These are phyloP conservation scores for Colletotrichum costaricense DNA, from an alignment of 2,329 filamentous ascomycete species.

Conservation along the genomic window DNA sequence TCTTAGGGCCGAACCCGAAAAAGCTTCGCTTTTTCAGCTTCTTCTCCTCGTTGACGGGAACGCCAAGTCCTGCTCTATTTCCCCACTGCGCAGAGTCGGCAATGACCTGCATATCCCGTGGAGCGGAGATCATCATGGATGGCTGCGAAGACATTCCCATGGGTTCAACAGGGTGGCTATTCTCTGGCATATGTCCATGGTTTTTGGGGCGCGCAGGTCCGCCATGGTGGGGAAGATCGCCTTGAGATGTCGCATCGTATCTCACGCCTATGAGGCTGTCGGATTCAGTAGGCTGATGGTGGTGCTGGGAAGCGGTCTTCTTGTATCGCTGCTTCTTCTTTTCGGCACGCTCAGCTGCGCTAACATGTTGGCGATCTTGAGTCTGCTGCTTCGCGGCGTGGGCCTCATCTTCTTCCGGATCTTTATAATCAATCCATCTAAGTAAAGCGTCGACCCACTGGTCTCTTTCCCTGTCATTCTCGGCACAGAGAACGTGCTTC, in stretches of 20 bases:
- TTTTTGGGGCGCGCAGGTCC: slow-evolving; percentile 52
- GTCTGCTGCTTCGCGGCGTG: slow-evolving; percentile 42
- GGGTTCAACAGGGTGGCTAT: slow-evolving; percentile 40
- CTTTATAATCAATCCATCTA: slow-evolving; percentile 85
- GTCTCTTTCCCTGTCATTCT: slow-evolving; percentile 93
- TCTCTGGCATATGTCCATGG: slow-evolving; percentile 47
- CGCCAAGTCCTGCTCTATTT: slow-evolving; percentile 71
- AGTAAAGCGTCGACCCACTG: slow-evolving; percentile 92
- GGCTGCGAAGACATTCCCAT: slow-evolving; percentile 52
- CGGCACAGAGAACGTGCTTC: slow-evolving; percentile 93
- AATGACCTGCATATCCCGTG: slow-evolving; percentile 86
- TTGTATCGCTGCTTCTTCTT: slow-evolving; percentile 47
- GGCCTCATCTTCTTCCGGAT: slow-evolving; percentile 67
- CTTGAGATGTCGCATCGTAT: slow-evolving; percentile 67
- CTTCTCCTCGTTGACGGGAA: slow-evolving; percentile 76
- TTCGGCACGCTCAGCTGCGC: slow-evolving; percentile 36
- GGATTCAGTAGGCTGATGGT: slow-evolving; percentile 51
- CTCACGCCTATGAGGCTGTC: slow-evolving; percentile 67
- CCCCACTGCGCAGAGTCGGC: slow-evolving; percentile 88
- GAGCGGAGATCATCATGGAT: slow-evolving; percentile 78
- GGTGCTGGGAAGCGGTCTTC: slow-evolving; percentile 44
- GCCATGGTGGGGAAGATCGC: slow-evolving; percentile 58
- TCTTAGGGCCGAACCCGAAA: slow-evolving; percentile 75
- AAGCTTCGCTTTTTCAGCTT: slow-evolving; percentile 83
- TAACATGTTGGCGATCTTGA: slow-evolving; percentile 55